A percentile compares a stretch with the other conserved stretches of the same genome.
These are phyloP conservation scores for Ustilago esculenta DNA, from an alignment of 1,284 basidiomycete species.

Conservation along the genomic window DNA sequence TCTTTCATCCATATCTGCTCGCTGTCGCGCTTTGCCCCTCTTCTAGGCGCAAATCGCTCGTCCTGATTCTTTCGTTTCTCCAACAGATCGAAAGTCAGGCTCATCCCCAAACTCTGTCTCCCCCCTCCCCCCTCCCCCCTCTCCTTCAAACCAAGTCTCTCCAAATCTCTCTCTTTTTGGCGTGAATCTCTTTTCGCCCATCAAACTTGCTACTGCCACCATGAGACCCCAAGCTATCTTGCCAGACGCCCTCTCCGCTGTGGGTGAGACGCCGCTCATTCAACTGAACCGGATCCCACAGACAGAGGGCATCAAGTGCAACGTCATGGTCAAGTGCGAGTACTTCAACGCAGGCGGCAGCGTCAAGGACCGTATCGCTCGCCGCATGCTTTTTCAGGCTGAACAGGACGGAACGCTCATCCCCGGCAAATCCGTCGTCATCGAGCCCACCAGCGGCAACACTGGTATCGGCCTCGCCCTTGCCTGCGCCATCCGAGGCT, in stretches of 20 bases:
- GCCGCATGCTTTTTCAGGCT: constrained; percentile 91
- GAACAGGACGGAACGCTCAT: constrained; percentile 86
- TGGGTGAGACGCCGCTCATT: constrained; percentile 90
- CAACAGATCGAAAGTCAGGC: constrained; percentile 52
- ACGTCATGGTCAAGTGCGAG: constrained; percentile 90
- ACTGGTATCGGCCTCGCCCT: constrained; percentile 78
- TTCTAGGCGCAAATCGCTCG: constrained; percentile 33
- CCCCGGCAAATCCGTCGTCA: constrained; percentile 88
- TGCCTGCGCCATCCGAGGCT: constrained; percentile 89
- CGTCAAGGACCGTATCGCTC: constrained; percentile 88
- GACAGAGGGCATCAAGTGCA: constrained; percentile 83
- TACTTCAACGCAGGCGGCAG: constrained; percentile 91
- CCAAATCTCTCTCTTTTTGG: constrained; percentile 5
- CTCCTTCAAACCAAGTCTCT: background rate
- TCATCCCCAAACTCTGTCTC: constrained; percentile 15
- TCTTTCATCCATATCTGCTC: constrained; percentile 1
- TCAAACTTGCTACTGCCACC: background rate
- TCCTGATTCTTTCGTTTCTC: constrained; percentile 50
- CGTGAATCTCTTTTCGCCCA: background rate
- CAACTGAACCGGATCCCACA: constrained; percentile 82
- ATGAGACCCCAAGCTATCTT: constrained; percentile 54
- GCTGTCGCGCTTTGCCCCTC: constrained; percentile 28
- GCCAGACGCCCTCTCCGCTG: constrained; percentile 76
- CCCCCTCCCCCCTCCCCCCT: background rate
- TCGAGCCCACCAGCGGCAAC: constrained; percentile 88